Evolutionary conservation across 495 filamentous ascomycete species (phyloP).

Genomic region (Trichoderma orchidacearum): DNA sequence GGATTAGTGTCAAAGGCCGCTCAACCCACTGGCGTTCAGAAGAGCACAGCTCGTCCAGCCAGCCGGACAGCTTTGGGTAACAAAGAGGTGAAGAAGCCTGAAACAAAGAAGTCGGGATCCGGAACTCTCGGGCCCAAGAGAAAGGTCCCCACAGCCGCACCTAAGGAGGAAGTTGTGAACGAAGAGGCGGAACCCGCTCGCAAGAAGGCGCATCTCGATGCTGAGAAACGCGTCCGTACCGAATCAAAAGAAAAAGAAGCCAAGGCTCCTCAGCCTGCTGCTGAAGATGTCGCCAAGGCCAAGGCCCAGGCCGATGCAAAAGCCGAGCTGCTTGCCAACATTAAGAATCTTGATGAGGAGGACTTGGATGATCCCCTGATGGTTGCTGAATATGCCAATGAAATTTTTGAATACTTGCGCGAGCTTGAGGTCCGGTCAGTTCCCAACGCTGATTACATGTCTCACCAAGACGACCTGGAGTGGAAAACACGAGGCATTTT

Average conservation of each 20-base stretch:
- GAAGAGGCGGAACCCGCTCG: slow-evolving; percentile 41
- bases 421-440: slow-evolving; percentile 72
- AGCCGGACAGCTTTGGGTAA: slow-evolving; percentile 45
- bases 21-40: slow-evolving; percentile 63
- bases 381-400: slow-evolving; percentile 92
- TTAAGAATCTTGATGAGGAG: slow-evolving; percentile 65
- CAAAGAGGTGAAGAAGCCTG: slow-evolving; percentile 62
- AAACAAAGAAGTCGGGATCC: slow-evolving; percentile 60
- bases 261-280: slow-evolving; percentile 15
- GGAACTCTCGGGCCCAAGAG: slow-evolving; percentile 52
- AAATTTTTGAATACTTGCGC: slow-evolving; percentile 94
- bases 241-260: slow-evolving; percentile 33
- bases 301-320: slow-evolving; percentile 14
- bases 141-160: slow-evolving; percentile 34
- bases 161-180: slow-evolving; percentile 44
- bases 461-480: slow-evolving; percentile 82
- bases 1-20: slow-evolving; percentile 68
- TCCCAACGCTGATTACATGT: slow-evolving; percentile 89
- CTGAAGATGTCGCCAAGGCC: slow-evolving; percentile 4
- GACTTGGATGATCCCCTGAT: slow-evolving; percentile 89
- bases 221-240: slow-evolving; percentile 15
- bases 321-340: slow-evolving; percentile 11
- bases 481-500: slow-evolving; percentile 98
- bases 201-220: slow-evolving; percentile 31
- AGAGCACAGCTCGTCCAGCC: slow-evolving; percentile 19